Base-by-base conservation (phyloP, 345 rosid genomes). In the Bruguiera sexangula region DNA sequence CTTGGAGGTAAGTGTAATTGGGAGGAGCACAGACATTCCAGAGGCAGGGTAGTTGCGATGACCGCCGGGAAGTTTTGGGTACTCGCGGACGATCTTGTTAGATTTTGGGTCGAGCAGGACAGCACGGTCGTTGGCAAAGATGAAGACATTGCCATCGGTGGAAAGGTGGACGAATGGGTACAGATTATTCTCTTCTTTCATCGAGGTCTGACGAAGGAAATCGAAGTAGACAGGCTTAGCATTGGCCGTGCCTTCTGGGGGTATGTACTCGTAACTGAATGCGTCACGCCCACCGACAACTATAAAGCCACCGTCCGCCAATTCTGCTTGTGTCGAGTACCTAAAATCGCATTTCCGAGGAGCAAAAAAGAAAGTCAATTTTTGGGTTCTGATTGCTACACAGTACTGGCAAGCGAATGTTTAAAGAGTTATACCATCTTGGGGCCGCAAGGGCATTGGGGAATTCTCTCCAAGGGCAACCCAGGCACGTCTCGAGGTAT, bases 231-330 rank as follows among this genome's bases (percentile, higher is more conserved):
- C 69, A 19, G 85, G 66, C 31, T 80, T 60, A 31, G 52, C 18
- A 58, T 90, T 87, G 55, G 66, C 64, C 3, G 74, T 26, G 26
- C 97, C 96, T 53, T 88, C 82, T 29, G 24, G 53, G 0, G 97
- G 92, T 67, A 95, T 87, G 76, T 73, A 90, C 70, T 95, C 99
- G 64, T 88, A 95, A 73, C 80, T 87, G 53, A 82, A 85, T 30
- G 92, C 81, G 3, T 75, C 83, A 8, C 97, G 80, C 5, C 99
- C 97, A n/a, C 99, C 99, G 11, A 92, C 77, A 10, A 95, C 88
- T 22, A 92, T 63, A 76, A 88, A 88, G 39, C 74, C 71, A 1
- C 97, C 97, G 52, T 95, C 96, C 2, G 82, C 80, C 39, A 95
- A 78, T 61, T 82, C 78, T 66, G 88, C 89, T 73, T 90, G 97